phyloP scores from a whole-genome alignment of 2,329 filamentous ascomycete species.

The Exserohilum turcica region DNA sequence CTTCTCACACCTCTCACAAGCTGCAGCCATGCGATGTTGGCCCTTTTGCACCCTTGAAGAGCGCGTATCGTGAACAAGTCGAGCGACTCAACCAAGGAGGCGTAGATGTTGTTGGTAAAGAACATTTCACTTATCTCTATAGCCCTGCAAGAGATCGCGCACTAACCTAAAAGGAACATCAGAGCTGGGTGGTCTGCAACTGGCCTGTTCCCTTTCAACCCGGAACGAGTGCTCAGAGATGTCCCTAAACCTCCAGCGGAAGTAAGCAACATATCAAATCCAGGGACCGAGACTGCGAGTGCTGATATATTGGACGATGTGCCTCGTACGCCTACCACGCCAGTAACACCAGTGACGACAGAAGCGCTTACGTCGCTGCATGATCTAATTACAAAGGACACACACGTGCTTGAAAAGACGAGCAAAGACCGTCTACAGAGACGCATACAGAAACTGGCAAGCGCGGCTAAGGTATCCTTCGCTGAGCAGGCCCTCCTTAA shows the following conservation, averaged over 20 bases:
- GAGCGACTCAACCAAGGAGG: neutral
- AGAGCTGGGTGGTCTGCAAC: neutral
- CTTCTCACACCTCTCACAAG: no score
- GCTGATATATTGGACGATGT: neutral
- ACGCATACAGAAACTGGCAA: neutral
- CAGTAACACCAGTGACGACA: conserved; percentile 7
- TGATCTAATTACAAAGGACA: conserved; percentile 20
- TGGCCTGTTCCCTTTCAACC: conserved; percentile 39
- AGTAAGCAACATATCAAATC: no score
- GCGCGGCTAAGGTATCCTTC: neutral
- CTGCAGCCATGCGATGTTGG: no score
- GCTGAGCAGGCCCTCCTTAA: neutral
- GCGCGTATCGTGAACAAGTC: no score
- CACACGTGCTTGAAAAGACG: conserved; percentile 14
- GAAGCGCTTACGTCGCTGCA: conserved; percentile 24
- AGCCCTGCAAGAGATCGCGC: neutral
- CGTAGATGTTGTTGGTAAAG: neutral
- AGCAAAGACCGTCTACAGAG: neutral
- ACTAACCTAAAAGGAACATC: no score
- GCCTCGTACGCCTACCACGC: conserved; percentile 30
- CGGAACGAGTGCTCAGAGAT: conserved; percentile 36
- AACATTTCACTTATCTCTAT: neutral
- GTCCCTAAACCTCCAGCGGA: conserved; percentile 22
- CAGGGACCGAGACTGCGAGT: no score
- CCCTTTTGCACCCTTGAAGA: no score